A percentile compares a stretch with the other conserved stretches of the same genome.
Conservation (phyloP, 176 grass and related monocot genomes). For the Cenchrus fungigraminus region DNA sequence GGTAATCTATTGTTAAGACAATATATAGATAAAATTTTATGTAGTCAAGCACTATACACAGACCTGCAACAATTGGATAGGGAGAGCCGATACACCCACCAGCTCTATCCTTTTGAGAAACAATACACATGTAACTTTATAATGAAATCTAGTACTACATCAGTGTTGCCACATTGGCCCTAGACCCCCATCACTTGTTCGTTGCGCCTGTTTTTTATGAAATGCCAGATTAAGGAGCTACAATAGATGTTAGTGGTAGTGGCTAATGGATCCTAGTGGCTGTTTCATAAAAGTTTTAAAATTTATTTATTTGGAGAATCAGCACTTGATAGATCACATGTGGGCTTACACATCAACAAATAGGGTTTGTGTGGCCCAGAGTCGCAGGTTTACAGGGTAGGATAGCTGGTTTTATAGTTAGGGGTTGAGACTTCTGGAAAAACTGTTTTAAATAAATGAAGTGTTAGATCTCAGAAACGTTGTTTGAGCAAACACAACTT, state of each 20-base stretch:
- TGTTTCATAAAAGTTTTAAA: not conserved
- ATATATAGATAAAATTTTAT: too few relatives aligned
- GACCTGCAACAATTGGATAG: not conserved
- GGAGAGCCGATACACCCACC: not conserved
- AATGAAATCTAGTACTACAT: not conserved
- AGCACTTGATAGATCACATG: conserved; percentile 1
- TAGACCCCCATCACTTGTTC: not conserved
- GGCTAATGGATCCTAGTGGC: not conserved
- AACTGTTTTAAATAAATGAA: not conserved
- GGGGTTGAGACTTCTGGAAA: not conserved
- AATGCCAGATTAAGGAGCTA: not conserved
- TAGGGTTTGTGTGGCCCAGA: not conserved
- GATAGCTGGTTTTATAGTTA: not conserved
- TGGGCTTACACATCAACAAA: not conserved
- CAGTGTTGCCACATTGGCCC: not conserved
- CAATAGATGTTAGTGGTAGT: not conserved
- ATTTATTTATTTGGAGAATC: not conserved
- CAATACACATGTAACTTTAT: too few relatives aligned
- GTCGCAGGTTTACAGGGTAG: not conserved
- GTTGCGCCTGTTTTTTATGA: not conserved
- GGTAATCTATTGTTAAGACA: not conserved
- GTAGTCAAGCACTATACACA: not conserved
- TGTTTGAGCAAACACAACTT: not conserved
- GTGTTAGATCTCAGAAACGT: not conserved
- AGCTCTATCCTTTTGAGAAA: not conserved